These are phyloP conservation scores for Scleroderma bovista DNA, from an alignment of 768 basidiomycete genomes.

Conservation along the genomic window DNA sequence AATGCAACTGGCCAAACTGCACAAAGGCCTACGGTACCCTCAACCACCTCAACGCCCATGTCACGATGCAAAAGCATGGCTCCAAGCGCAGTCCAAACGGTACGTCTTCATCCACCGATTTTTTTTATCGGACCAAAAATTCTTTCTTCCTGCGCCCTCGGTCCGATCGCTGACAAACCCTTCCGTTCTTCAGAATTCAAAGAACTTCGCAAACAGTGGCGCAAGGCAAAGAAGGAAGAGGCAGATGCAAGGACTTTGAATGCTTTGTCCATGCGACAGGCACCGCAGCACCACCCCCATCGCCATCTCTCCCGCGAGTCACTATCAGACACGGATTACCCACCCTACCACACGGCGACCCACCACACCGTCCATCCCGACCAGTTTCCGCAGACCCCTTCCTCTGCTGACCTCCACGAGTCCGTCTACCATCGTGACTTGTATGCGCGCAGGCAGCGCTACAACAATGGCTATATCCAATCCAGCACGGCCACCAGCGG, in stretches of 20 bases:
- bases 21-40: constrained; percentile 89
- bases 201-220: constrained; percentile 94
- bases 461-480: background rate
- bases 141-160: constrained; percentile 3
- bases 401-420: constrained; percentile 18
- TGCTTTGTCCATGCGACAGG: constrained; percentile 6
- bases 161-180: constrained; percentile 1
- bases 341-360: constrained; percentile 13
- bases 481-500: constrained; percentile 11
- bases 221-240: constrained; percentile 84
- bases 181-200: constrained; percentile 77
- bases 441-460: constrained; percentile 5
- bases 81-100: constrained; percentile 84
- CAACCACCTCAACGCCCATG: constrained; percentile 97
- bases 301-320: constrained; percentile 22
- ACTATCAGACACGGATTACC: constrained; percentile 20
- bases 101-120: constrained; percentile 33
- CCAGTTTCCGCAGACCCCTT: constrained; percentile 9
- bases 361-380: constrained; percentile 19
- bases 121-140: background rate
- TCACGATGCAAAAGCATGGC: constrained; percentile 98
- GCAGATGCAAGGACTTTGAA: constrained; percentile 23
- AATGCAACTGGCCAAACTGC: constrained; percentile 74
- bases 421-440: constrained; percentile 19
- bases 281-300: constrained; percentile 13